Evolutionary conservation across 257 asterid species (phyloP).

Genomic region (Mitragyna speciosa): DNA sequence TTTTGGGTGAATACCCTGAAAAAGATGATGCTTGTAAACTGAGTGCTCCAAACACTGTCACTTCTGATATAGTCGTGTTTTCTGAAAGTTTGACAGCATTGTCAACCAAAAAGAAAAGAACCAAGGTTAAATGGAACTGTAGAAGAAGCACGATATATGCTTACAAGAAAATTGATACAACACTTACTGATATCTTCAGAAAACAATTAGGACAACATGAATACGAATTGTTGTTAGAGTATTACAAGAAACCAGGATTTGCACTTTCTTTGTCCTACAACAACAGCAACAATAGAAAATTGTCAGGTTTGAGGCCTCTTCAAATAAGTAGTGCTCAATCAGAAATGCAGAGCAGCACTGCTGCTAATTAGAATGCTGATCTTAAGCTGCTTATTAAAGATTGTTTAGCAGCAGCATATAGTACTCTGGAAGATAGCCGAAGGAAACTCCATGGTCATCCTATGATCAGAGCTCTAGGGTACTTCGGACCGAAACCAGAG

Average conservation of each 20-base stretch:
- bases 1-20: no score
- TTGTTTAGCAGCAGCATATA: slow-evolving; percentile 6
- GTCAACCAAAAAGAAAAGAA: background rate
- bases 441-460: slow-evolving; percentile 9
- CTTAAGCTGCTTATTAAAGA: background rate
- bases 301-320: background rate
- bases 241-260: background rate
- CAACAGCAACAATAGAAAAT: background rate
- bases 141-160: background rate
- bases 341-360: background rate
- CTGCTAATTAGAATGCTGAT: background rate
- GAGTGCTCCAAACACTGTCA: background rate
- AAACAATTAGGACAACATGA: background rate
- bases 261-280: background rate
- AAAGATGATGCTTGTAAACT: no score
- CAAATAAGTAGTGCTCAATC: background rate
- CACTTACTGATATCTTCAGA: no score
- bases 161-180: background rate
- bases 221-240: background rate
- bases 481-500: slow-evolving; percentile 33
- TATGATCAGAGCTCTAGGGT: slow-evolving; percentile 28
- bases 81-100: background rate
- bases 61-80: background rate
- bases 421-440: background rate
- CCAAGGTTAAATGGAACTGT: no score